Evolutionary conservation across 257 asterid genomes (phyloP).

Genomic region (Mitragyna speciosa): DNA sequence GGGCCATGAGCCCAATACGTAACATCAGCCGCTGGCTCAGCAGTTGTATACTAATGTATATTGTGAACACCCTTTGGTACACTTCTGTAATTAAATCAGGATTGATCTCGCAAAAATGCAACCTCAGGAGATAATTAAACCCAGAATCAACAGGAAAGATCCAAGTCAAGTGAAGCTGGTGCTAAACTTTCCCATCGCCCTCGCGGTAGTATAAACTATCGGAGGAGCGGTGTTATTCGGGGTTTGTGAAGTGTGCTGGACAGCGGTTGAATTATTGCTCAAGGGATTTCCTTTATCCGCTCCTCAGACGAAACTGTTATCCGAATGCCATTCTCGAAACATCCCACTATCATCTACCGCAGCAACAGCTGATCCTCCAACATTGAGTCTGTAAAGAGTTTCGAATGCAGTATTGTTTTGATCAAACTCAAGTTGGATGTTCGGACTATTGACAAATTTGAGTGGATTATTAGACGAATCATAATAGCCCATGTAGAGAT

Average conservation of each 20-base stretch:
- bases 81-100: background rate
- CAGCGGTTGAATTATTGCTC: background rate
- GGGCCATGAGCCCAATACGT: slow-evolving; percentile 18
- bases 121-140: too few species aligned
- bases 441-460: too few species aligned
- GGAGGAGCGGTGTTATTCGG: slow-evolving; percentile 50
- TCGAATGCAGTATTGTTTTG: too few species aligned
- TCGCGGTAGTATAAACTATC: slow-evolving; percentile 35
- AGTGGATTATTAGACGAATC: too few species aligned
- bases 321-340: slow-evolving; percentile 49
- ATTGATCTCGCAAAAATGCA: too few species aligned
- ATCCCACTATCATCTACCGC: slow-evolving; percentile 42
- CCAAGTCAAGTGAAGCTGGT: too few species aligned
- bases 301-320: slow-evolving; percentile 5
- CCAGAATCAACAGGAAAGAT: too few species aligned
- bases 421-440: too few species aligned
- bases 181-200: too few species aligned
- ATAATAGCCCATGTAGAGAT: too few species aligned
- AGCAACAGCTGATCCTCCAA: slow-evolving; percentile 24
- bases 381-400: slow-evolving; percentile 58
- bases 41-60: slow-evolving; percentile 31
- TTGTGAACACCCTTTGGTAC: slow-evolving; percentile 24
- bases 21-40: slow-evolving; percentile 25
- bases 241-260: slow-evolving; percentile 24
- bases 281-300: background rate